Conservation (phyloP, 192 early-diverging fungal genomes). For the Gigaspora rosea region DNA sequence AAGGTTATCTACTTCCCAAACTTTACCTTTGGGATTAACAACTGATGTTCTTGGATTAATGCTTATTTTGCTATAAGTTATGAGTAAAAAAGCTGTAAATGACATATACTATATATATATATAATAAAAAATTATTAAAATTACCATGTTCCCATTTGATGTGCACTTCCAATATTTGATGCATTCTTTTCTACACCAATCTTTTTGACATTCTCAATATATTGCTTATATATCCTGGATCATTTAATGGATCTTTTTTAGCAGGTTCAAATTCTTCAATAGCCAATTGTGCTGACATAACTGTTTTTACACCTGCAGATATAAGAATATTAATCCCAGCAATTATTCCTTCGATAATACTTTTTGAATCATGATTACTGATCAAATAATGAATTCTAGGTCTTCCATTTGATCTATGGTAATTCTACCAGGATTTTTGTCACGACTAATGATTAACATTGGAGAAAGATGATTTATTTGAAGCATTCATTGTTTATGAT, state of each 20-base stretch:
- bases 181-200: constrained; percentile 39
- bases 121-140: neutral
- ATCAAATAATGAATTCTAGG: constrained; percentile 52
- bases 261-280: constrained; percentile 42
- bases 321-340: constrained; percentile 52
- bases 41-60: constrained; percentile 51
- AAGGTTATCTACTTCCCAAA: constrained; percentile 69
- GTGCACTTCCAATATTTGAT: constrained; percentile 53
- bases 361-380: constrained; percentile 50
- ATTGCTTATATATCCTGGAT: constrained; percentile 41
- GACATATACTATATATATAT: neutral
- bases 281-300: constrained; percentile 53
- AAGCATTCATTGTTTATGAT: constrained; percentile 58
- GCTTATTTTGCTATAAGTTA: constrained; percentile 60
- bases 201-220: constrained; percentile 33
- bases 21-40: constrained; percentile 67
- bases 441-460: constrained; percentile 59
- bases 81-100: too few relatives aligned
- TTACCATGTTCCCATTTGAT: constrained; percentile 70
- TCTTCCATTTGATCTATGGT: constrained; percentile 47
- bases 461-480: constrained; percentile 48
- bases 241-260: constrained; percentile 33
- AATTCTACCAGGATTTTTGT: constrained; percentile 58
- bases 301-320: constrained; percentile 61
- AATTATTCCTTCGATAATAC: constrained; percentile 49